Evolutionary conservation across 345 rosid genomes (phyloP).

Genomic region (Dipteronia dyeriana): DNA sequence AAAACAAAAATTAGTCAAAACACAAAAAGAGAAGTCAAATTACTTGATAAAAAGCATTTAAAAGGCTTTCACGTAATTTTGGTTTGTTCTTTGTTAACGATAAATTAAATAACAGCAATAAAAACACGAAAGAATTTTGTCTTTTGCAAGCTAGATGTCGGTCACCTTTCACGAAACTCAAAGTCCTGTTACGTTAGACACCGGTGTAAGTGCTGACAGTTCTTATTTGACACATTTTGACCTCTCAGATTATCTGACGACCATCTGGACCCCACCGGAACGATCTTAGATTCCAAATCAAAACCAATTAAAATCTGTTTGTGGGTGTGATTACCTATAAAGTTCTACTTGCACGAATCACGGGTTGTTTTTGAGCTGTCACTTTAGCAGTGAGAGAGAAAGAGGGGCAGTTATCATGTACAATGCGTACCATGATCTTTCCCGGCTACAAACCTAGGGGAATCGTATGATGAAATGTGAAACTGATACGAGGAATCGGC

Average conservation of each 20-base stretch:
- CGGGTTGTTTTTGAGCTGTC: slow-evolving; percentile 16
- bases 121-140: background rate
- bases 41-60: background rate
- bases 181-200: slow-evolving; percentile 23
- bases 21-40: background rate
- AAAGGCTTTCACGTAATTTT: background rate
- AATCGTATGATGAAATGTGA: background rate
- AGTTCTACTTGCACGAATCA: slow-evolving; percentile 23
- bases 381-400: background rate
- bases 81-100: too few relatives aligned
- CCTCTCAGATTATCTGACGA: slow-evolving; percentile 6
- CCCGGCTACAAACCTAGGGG: background rate
- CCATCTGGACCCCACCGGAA: background rate
- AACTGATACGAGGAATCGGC: slow-evolving; percentile 6
- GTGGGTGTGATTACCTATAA: slow-evolving; percentile 10
- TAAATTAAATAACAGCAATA: background rate
- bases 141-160: slow-evolving; percentile 17
- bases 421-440: background rate
- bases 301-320: background rate
- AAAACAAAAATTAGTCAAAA: background rate
- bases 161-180: slow-evolving; percentile 33
- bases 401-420: background rate
- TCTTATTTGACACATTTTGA: slow-evolving; percentile 6
- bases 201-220: slow-evolving; percentile 10
- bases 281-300: background rate